Conservation (phyloP, 495 filamentous ascomycete genomes). For the Daldinia loculata region DNA sequence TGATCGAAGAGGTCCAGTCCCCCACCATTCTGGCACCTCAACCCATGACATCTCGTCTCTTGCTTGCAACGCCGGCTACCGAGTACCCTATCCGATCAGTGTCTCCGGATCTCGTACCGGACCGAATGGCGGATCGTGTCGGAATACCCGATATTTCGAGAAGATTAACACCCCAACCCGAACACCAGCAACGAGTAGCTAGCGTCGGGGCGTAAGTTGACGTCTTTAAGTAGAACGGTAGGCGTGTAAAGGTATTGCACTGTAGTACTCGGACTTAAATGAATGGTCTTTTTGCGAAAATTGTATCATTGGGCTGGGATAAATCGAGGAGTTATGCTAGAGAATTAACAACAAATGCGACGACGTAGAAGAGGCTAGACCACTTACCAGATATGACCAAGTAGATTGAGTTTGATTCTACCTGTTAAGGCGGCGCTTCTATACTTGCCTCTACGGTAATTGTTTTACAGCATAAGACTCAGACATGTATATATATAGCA, state of each 20-base stretch:
- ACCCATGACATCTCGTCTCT: conserved; percentile 57
- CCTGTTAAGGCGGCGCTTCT: conserved; percentile 11
- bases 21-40: conserved; percentile 57
- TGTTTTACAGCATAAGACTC: background rate
- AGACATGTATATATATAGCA: background rate
- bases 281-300: conserved; percentile 11
- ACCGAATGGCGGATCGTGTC: conserved; percentile 73
- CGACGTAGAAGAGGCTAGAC: conserved; percentile 15
- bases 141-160: conserved; percentile 60
- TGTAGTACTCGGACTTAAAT: conserved; percentile 5
- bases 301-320: conserved; percentile 14
- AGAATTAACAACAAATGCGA: conserved; percentile 12
- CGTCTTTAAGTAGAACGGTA: conserved; percentile 7
- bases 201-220: conserved; percentile 42
- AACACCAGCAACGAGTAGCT: conserved; percentile 46
- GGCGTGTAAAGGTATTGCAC: conserved; percentile 6
- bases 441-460: background rate
- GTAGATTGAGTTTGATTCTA: conserved; percentile 18
- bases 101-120: conserved; percentile 67
- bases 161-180: conserved; percentile 54
- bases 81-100: conserved; percentile 60
- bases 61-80: conserved; percentile 55
- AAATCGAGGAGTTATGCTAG: conserved; percentile 3
- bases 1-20: conserved; percentile 50
- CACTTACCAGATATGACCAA: conserved; percentile 1